phyloP scores from a whole-genome alignment of 2,329 filamentous ascomycete species.

The Ophiostoma angusticollis region DNA sequence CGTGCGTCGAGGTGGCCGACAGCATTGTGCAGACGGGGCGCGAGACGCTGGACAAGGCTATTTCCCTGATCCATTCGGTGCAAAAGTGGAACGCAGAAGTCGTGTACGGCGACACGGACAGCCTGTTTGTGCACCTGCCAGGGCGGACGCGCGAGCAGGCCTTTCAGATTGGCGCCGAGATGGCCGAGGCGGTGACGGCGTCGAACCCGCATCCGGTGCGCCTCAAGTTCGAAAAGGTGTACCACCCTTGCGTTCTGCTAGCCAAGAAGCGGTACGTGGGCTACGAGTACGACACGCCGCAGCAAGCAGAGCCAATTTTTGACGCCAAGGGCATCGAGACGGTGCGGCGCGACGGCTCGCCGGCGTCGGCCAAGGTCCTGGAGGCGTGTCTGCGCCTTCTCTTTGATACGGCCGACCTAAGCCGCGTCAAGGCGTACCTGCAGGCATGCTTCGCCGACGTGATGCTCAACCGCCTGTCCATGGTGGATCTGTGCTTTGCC shows the following conservation, averaged over 20 bases:
- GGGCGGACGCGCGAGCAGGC: constrained; percentile 79
- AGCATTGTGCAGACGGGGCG: constrained; percentile 94
- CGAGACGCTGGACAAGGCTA: constrained; percentile 87
- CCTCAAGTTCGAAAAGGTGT: constrained; percentile 97
- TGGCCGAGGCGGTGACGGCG: constrained; percentile 72
- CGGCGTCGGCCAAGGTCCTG: constrained; percentile 91
- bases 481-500: constrained; percentile 95
- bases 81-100: constrained; percentile 87
- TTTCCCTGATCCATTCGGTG: constrained; percentile 81
- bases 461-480: constrained; percentile 72
- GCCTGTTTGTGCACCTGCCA: constrained; percentile 79
- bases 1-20: constrained; percentile 93
- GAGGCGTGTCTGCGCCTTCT: constrained; percentile 81
- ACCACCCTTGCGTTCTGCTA: constrained; percentile 84
- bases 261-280: constrained; percentile 98
- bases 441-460: constrained; percentile 74
- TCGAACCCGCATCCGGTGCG: constrained; percentile 87
- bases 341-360: constrained; percentile 84
- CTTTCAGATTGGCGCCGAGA: constrained; percentile 86
- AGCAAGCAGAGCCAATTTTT: constrained; percentile 71
- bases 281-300: constrained; percentile 79
- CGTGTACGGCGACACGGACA: constrained; percentile 96
- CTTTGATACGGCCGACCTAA: constrained; percentile 82
- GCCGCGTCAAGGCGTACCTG: constrained; percentile 66
- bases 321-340: constrained; percentile 99